A percentile compares a stretch with the other conserved stretches of the same genome.
These are phyloP conservation scores for Climacium dendroides DNA, from an alignment of 225 moss, liverwort and hornwort genomes.

Conservation along the genomic window DNA sequence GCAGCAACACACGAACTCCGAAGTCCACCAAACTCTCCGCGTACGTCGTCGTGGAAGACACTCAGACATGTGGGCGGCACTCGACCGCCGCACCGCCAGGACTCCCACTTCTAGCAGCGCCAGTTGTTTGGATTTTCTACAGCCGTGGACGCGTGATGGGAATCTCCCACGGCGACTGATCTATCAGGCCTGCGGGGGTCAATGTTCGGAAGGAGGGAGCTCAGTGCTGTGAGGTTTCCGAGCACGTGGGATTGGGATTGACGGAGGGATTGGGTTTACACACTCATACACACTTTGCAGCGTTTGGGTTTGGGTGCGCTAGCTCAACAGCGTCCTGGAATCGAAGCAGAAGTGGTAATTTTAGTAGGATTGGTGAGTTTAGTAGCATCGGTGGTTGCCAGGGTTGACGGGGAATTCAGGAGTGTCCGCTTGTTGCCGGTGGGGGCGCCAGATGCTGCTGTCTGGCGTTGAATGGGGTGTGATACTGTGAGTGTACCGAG, in stretches of 20 bases:
- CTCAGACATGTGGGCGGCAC: not conserved
- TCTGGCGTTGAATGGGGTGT: not conserved
- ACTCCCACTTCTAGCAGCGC: not conserved
- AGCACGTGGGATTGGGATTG: not conserved
- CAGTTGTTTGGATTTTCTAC: not conserved
- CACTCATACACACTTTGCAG: not conserved
- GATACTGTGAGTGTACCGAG: not conserved
- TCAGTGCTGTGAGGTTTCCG: not conserved
- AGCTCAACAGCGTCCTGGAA: not conserved
- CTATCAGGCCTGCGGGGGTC: not conserved
- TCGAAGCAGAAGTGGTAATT: not conserved
- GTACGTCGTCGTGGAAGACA: not conserved
- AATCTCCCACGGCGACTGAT: not conserved
- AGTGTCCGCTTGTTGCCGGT: not conserved
- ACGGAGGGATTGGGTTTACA: not conserved
- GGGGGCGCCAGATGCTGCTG: not conserved
- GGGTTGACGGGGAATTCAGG: not conserved
- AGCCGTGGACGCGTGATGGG: not conserved
- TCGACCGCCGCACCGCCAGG: not conserved
- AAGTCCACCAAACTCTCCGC: not conserved
- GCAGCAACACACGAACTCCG: not conserved
- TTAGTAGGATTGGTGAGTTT: not conserved
- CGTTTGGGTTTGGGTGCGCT: not conserved
- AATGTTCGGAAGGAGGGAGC: not conserved
- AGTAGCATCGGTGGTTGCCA: not conserved